Conservation (phyloP, 2,329 filamentous ascomycete species). For the Didymella glomerata region DNA sequence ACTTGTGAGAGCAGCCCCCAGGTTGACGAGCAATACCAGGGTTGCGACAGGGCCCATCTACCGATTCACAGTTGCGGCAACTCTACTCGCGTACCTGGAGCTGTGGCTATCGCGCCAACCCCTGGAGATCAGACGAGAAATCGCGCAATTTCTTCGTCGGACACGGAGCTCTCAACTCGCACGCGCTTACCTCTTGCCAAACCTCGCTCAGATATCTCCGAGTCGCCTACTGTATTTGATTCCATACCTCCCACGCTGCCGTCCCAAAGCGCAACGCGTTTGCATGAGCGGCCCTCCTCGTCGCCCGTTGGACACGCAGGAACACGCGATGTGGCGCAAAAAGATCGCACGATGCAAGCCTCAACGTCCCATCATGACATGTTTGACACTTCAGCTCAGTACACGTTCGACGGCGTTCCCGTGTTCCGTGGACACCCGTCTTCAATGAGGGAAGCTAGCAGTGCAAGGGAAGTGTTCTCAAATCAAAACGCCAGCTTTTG, state of each 20-base stretch:
- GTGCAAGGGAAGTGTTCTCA: constrained; percentile 22
- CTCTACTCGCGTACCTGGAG: constrained; percentile 9
- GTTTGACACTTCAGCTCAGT: constrained; percentile 32
- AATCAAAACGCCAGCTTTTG: constrained; percentile 45
- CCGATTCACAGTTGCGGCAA: not conserved
- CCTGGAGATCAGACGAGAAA: constrained; percentile 25
- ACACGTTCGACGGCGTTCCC: constrained; percentile 36
- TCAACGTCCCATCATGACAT: constrained; percentile 28
- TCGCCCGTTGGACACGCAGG: constrained; percentile 29
- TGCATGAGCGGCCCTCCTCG: constrained; percentile 27
- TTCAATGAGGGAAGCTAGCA: constrained; percentile 31
- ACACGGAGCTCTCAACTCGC: constrained; percentile 19
- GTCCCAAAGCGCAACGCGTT: constrained; percentile 23
- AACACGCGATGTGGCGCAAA: constrained; percentile 33
- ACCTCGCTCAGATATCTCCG: constrained; percentile 5
- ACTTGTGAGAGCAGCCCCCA: constrained; percentile 13
- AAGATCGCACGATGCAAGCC: constrained; percentile 23
- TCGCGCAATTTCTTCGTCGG: constrained; percentile 18
- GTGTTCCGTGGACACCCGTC: constrained; percentile 29
- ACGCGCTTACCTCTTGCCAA: constrained; percentile 8
- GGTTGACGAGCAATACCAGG: constrained; percentile 4
- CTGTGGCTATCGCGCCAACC: constrained; percentile 2
- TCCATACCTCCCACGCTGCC: constrained; percentile 23
- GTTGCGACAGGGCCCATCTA: not conserved
- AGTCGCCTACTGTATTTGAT: constrained; percentile 12